These are phyloP conservation scores for Phytophthora melonis DNA, from an alignment of 352 stramenopile genomes.

Conservation along the genomic window DNA sequence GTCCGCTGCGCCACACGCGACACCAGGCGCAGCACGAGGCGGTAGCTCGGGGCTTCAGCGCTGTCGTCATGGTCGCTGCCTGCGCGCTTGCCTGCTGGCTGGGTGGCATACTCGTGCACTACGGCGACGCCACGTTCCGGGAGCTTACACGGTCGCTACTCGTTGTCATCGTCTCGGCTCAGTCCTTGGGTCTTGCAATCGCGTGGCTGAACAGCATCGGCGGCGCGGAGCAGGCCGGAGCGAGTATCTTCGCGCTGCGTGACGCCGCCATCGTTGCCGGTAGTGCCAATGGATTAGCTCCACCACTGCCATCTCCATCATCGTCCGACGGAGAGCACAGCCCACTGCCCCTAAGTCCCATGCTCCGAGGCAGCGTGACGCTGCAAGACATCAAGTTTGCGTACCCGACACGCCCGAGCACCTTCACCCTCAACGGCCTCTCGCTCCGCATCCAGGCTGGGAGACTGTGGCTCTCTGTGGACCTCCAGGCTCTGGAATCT, in stretches of 20 bases:
- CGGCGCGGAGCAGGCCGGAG: conserved; percentile 34
- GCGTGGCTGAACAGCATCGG: conserved; percentile 40
- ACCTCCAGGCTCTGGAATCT: conserved; percentile 51
- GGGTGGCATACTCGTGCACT: conserved; percentile 53
- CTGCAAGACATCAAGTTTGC: conserved; percentile 54
- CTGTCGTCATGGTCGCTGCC: conserved; percentile 45
- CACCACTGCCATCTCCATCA: conserved; percentile 16
- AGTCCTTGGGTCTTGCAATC: conserved; percentile 43
- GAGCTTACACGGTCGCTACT: conserved; percentile 56
- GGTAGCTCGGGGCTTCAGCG: conserved; percentile 72
- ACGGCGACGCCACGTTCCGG: conserved; percentile 51
- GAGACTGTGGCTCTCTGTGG: conserved; percentile 50
- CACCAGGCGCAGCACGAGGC: conserved; percentile 45
- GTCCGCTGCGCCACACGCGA: conserved; percentile 23
- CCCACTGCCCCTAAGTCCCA: conserved; percentile 25
- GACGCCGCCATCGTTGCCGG: conserved; percentile 31
- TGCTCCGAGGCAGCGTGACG: conserved; percentile 45
- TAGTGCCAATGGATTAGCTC: conserved; percentile 13
- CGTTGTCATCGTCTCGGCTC: conserved; percentile 50
- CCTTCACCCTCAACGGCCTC: conserved; percentile 27
- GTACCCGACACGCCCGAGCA: conserved; percentile 45
- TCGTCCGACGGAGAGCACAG: conserved; percentile 20
- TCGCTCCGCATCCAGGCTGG: conserved; percentile 36
- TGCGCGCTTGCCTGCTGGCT: conserved; percentile 75
- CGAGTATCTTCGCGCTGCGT: conserved; percentile 37